phyloP scores from a whole-genome alignment of 441 rosid species.

The Daphne laureola region DNA sequence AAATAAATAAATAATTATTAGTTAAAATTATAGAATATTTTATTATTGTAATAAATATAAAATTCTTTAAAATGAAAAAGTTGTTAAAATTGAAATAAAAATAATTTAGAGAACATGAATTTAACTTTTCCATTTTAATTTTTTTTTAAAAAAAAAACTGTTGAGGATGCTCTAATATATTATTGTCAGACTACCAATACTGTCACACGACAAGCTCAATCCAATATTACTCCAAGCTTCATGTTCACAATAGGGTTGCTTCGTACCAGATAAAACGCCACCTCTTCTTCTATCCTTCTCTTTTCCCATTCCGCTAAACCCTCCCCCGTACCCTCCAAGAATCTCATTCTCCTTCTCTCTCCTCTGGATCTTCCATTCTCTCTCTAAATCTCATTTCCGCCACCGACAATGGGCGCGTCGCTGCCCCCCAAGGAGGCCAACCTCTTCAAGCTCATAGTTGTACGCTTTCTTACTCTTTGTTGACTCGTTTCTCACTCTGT shows the following conservation, averaged over 20 bases:
- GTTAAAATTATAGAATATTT: too few relatives aligned
- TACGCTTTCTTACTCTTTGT: conserved; percentile 38
- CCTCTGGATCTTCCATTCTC: not conserved
- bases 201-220: too few relatives aligned
- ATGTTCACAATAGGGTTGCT: conserved; percentile 63
- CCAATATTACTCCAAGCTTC: too few relatives aligned
- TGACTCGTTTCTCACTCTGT: conserved; percentile 3
- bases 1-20: too few relatives aligned
- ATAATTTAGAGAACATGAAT: too few relatives aligned
- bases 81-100: too few relatives aligned
- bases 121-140: too few relatives aligned
- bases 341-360: conserved; percentile 13
- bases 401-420: conserved; percentile 75
- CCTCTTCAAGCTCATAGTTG: conserved; percentile 99
- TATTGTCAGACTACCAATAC: too few relatives aligned
- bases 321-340: conserved; percentile 13
- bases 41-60: too few relatives aligned
- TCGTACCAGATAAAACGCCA: conserved; percentile 58
- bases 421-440: conserved; percentile 99
- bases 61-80: too few relatives aligned
- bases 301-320: conserved; percentile 11
- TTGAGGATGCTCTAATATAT: too few relatives aligned
- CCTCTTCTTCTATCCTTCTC: conserved; percentile 21
- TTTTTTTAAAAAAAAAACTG: too few relatives aligned
- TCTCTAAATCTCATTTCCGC: not conserved